Evolutionary conservation across 2,329 filamentous ascomycete genomes (phyloP).

Genomic region (Diaporthe citri): DNA sequence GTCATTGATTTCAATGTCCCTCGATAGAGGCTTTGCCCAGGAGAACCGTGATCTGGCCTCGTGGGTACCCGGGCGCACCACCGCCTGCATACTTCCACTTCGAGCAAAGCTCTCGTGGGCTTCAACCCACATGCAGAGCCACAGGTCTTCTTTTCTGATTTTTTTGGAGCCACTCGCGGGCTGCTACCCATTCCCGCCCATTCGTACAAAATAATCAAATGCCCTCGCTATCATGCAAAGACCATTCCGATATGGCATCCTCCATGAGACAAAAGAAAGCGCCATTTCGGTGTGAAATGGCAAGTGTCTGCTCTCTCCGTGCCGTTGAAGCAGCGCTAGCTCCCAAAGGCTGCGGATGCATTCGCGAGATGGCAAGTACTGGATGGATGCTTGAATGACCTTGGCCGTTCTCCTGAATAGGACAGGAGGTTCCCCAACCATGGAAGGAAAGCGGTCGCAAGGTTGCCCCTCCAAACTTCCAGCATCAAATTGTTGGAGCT

Average conservation of each 20-base stretch:
- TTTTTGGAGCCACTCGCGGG: background rate
- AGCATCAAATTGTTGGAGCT: background rate
- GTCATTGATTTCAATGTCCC: background rate
- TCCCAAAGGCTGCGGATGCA: background rate
- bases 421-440: background rate
- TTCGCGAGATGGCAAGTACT: background rate
- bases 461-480: background rate
- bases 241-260: background rate
- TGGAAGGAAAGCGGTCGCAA: background rate
- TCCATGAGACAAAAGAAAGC: background rate
- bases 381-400: background rate
- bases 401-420: background rate
- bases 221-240: slow-evolving; percentile 18
- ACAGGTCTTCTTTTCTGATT: background rate
- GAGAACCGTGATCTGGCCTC: background rate
- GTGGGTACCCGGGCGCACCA: background rate
- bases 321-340: slow-evolving; percentile 1
- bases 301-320: background rate
- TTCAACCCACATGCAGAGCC: background rate
- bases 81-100: background rate
- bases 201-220: background rate
- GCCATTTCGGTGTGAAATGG: background rate
- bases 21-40: background rate
- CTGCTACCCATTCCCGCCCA: slow-evolving; percentile 1
- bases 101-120: background rate